Evolutionary conservation across 2,329 filamentous ascomycete species (phyloP).

Genomic region (Colletotrichum sublineola): DNA sequence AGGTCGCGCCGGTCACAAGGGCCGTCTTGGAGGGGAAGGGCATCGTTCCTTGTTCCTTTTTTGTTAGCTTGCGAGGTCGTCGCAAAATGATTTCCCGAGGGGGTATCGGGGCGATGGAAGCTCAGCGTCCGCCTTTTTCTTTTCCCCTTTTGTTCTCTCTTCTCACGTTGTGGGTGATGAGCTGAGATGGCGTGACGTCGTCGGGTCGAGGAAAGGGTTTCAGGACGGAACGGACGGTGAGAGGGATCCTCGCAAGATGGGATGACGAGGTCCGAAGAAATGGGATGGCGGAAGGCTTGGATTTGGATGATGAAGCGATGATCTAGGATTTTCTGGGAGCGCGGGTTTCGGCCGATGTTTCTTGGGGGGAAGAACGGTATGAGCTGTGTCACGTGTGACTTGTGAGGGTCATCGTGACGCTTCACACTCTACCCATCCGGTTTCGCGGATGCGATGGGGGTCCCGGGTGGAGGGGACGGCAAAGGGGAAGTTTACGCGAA

Average conservation of each 20-base stretch:
- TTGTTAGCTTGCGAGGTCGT: not conserved
- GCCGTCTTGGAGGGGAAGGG: conserved; percentile 67
- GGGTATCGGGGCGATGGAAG: not conserved
- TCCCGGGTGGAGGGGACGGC: not conserved
- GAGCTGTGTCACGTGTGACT: not conserved
- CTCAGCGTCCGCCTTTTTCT: not conserved
- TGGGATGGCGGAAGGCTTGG: not conserved
- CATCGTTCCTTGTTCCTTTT: conserved; percentile 51
- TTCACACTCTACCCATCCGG: not conserved
- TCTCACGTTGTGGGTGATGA: not conserved
- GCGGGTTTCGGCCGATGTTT: conserved; percentile 4
- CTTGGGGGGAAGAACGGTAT: too few species aligned
- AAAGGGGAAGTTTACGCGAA: conserved; percentile 1
- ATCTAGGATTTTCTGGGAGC: not conserved
- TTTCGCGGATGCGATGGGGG: not conserved
- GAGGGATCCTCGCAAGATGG: not conserved
- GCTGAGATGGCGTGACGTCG: not conserved
- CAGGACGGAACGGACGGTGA: not conserved
- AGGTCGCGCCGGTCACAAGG: conserved; percentile 67
- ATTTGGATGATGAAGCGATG: not conserved
- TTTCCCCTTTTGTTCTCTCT: not conserved
- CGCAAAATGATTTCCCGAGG: not conserved
- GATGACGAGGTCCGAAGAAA: not conserved
- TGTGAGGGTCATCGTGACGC: conserved; percentile 28
- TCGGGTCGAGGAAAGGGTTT: not conserved